Conservation (phyloP, 2,329 filamentous ascomycete species). For the Diaporthe destruens region DNA sequence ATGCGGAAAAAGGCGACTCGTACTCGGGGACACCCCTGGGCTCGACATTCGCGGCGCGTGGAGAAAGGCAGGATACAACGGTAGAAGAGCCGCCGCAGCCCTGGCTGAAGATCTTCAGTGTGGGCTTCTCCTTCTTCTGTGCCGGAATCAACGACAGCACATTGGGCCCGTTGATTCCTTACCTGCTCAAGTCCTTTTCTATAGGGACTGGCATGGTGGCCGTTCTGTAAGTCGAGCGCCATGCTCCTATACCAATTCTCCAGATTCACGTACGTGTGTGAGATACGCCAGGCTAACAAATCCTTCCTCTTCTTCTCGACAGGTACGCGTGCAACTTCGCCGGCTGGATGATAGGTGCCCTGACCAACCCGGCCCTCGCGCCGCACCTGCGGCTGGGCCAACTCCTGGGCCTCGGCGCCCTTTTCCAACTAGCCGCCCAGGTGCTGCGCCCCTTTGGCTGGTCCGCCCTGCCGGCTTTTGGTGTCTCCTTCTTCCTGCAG, state of each 20-base stretch:
- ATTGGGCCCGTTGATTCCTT: conserved; percentile 72
- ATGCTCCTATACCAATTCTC: too few species aligned
- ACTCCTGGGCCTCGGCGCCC: conserved; percentile 68
- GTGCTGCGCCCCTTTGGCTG: conserved; percentile 64
- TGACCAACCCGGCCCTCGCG: conserved; percentile 66
- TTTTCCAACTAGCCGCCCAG: conserved; percentile 66
- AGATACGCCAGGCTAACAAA: not conserved
- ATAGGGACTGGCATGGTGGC: conserved; percentile 49
- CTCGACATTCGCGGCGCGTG: not conserved
- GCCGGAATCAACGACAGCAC: conserved; percentile 75
- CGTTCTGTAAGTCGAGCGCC: conserved; percentile 45
- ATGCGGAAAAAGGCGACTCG: not conserved
- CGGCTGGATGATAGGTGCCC: conserved; percentile 70
- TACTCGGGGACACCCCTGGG: not conserved
- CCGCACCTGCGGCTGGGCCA: conserved; percentile 67
- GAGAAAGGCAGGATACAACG: not conserved
- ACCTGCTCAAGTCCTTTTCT: conserved; percentile 59
- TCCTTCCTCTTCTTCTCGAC: too few species aligned
- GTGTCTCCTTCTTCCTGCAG: conserved; percentile 68
- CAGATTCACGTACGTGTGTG: too few species aligned
- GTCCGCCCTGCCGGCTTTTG: conserved; percentile 67
- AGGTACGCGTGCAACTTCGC: conserved; percentile 69
- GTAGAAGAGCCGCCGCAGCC: not conserved
- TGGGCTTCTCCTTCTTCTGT: conserved; percentile 74
- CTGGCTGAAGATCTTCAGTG: conserved; percentile 52